Evolutionary conservation across 495 filamentous ascomycete genomes (phyloP), one percentile per base, ranked within the genome.

Genomic region (Daldinia decipiens): DNA sequence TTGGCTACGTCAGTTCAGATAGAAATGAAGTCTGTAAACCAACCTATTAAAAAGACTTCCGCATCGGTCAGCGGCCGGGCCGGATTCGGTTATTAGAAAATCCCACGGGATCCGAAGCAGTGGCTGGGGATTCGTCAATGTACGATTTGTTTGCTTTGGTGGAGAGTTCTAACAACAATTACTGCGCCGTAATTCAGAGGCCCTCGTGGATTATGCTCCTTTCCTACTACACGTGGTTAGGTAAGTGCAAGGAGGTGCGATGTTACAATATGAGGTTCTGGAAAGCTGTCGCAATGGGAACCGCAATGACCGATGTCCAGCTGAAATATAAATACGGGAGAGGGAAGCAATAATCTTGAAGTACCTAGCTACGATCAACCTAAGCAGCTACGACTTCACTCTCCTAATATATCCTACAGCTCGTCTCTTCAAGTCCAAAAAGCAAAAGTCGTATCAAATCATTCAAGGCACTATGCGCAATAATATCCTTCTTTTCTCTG

Each of bases 111-210:
- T 53, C 43, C 29, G 7, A 17, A 17, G n/a, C 21, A 6, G 15
- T 26, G 21, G 21, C 15, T 8, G 19, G 12, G 40, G 45, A 69
- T 69, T 69, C 59, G 66, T 54, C 43, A 15, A 60, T 29, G 31
- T 70, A 70, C 67, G 67, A n/a, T 15, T 8, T 45, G 61, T 70
- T 70, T 65, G 61, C 61, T 34, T 54, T 5, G 11, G 53, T 52
- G 60, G 53, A 38, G 34, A 38, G 43, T 11, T 17, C 1, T 24
- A 12, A 11, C 26, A 19, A n/a, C 21, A 54, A 45, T 54, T 66
- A 34, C 45, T 59, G 17, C 34, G 12, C 43, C 54, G 43, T 52
- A 31, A 59, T 27, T 29, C 17, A 31, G 27, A 57, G 13, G 54
- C 54, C 17, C 58, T 31, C 45, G 5, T 68, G 51, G 26, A 38